Evolutionary conservation across 441 rosid genomes (phyloP), one percentile per base, ranked within the genome.

Genomic region (Omphalea diandra): DNA sequence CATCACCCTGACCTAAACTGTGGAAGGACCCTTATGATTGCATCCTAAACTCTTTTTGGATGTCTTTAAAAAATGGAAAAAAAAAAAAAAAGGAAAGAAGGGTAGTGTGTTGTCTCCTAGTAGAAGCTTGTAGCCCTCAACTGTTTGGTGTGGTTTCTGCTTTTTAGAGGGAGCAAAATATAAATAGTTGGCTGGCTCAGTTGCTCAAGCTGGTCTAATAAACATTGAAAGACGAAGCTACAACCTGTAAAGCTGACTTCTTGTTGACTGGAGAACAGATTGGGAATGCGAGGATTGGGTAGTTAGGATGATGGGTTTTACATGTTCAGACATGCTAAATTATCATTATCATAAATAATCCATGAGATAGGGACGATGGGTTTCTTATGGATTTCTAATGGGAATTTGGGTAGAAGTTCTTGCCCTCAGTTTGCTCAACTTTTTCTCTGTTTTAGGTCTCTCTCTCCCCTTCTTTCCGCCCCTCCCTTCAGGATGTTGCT

Each of bases 201-300:
- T 63, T 74, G 70, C 60, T 56, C 33, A n/a, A 26, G 67, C 41
- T 43, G n/a, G 43, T 68, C 56, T 18, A 54, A 60, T 26, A 55
- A 69, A 59, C 44, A 62, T 59, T n/a, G 4, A 20, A 56, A 59
- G 52, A 43, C 65, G 55, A 62, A 70, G 80, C 73, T 73, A 68
- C 59, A 75, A 69, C 76, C 60, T 79, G 85, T 83, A 83, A 81
- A 79, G 81, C 81, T 79, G 85, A 78, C 80, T 64, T 80, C 79
- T 60, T 79, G 70, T 76, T 74, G 68, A 77, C 76, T 24, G 72
- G 54, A 74, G 81, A 75, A 76, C 68, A 53, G 71, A 61, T 73
- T 47, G 75, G 77, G 76, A 66, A 63, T 63, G 62, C 35, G 50
- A 44, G 73, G 69, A 46, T 65, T 66, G 73, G 76, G 69, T 75